Conservation (phyloP, 1,139 yeast genomes). For the Scheffersomyces illinoinensis region DNA sequence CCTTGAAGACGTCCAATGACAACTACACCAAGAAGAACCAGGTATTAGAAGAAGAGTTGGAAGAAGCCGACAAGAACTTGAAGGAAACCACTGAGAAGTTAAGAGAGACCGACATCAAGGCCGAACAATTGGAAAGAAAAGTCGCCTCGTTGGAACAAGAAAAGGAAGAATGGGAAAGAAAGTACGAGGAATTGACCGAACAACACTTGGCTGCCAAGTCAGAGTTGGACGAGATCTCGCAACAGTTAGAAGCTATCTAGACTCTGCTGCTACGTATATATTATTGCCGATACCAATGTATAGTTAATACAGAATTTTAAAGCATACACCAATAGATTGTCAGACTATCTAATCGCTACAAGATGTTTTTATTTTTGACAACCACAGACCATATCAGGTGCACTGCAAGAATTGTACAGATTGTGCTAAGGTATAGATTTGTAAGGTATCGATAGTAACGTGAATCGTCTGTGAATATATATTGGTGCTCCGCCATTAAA, state of each 20-base stretch:
- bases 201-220: slow-evolving; percentile 82
- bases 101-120: slow-evolving; percentile 94
- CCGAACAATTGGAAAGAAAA: slow-evolving; percentile 95
- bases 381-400: background rate
- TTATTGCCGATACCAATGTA: background rate
- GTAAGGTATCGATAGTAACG: no score
- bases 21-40: slow-evolving; percentile 90
- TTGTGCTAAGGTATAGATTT: background rate
- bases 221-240: slow-evolving; percentile 91
- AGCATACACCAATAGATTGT: no score
- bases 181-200: slow-evolving; percentile 83
- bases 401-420: background rate
- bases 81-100: slow-evolving; percentile 92
- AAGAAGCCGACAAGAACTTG: slow-evolving; percentile 86
- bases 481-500: background rate
- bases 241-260: slow-evolving; percentile 87
- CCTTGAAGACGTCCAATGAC: slow-evolving; percentile 86
- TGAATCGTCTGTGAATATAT: background rate
- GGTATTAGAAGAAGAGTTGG: slow-evolving; percentile 91
- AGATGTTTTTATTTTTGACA: background rate
- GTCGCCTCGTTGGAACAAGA: slow-evolving; percentile 90
- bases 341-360: no score
- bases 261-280: slow-evolving; percentile 1
- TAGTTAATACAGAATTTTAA: background rate
- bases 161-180: slow-evolving; percentile 89